phyloP scores from a whole-genome alignment of 192 early-diverging fungal species.

The Linnemannia elongata region DNA sequence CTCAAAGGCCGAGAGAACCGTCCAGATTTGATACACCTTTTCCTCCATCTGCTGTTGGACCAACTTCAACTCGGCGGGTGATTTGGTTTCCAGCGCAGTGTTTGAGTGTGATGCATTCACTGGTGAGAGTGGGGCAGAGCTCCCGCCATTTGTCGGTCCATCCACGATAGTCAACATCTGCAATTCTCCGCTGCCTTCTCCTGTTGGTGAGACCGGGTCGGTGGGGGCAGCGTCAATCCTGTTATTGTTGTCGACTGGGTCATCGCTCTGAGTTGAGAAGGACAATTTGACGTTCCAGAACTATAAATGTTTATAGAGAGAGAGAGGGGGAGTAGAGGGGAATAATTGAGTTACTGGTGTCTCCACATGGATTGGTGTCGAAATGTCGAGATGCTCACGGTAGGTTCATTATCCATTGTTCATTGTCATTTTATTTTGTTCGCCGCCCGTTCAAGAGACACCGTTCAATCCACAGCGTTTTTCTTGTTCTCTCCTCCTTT shows the following conservation, averaged over 20 bases:
- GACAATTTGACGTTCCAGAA: slow-evolving; percentile 75
- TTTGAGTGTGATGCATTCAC: background rate
- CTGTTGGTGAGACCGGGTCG: slow-evolving; percentile 3
- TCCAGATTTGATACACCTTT: slow-evolving; percentile 91
- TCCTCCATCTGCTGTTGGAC: slow-evolving; percentile 84
- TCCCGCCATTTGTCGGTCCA: background rate
- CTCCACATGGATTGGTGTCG: background rate
- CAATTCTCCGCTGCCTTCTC: background rate
- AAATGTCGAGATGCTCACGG: slow-evolving; percentile 1
- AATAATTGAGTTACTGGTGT: slow-evolving; percentile 10
- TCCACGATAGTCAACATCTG: background rate
- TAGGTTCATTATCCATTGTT: slow-evolving; percentile 12
- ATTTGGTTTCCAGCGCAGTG: slow-evolving; percentile 13
- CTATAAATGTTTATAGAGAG: slow-evolving; percentile 34
- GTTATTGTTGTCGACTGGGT: slow-evolving; percentile 1
- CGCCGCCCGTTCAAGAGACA: background rate
- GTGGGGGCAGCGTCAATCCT: background rate
- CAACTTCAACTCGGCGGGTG: slow-evolving; percentile 62
- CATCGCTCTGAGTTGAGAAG: slow-evolving; percentile 39
- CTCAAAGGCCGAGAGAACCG: slow-evolving; percentile 94
- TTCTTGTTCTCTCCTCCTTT: background rate
- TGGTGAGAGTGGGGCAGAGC: slow-evolving; percentile 3
- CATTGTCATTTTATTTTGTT: background rate
- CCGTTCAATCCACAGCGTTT: background rate
- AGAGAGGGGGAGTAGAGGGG: background rate